Evolutionary conservation across 352 stramenopile genomes (phyloP), one percentile per base, ranked within the genome.

Genomic region (Phytophthora sp.): DNA sequence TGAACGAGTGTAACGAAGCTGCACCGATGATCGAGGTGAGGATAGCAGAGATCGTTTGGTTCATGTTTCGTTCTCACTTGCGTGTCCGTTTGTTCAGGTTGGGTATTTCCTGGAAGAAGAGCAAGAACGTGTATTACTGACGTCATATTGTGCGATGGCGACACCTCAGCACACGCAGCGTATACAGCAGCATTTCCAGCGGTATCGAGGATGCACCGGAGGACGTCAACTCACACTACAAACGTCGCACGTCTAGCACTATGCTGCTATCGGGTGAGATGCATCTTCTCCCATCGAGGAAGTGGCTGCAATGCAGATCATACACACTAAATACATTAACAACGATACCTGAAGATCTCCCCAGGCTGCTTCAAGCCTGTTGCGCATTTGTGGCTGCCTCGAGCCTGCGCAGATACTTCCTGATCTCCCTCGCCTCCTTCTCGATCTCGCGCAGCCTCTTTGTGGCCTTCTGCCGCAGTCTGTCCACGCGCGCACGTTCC

Each of bases 1-100:
- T 91, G 26, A 84, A 82, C 53, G 79, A 88, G 33, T 91, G 84
- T 41, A 56, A 52, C 13, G 61, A 67, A 18, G 58, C 41, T 7
- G 76, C 69, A 0, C 36, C 63, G 12, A 91, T 90, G 80, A 50
- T 90, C n/a, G 84, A 91, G 83, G 83, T 91, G 39, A 56, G 45
- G 1, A 7, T 23, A 31, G 29, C 7, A 31, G 4, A 21, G 36
- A 26, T 4, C 7, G 31, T 20, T 46, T 12, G 20, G 27, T 24
- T 27, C n/a, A 13, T 24, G 27, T 31, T 45, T 51, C 11, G 20
- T 41, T 59, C 33, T 35, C 33, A 26, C 0, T 35, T 65, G 26
- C 47, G 39, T 31, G 29, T 54, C 31, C 3, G 15, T 54, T 27
- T 39, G 20, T 4, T 7, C 57, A 91, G 80, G 72, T 91, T 31